Conservation (phyloP, 805 yeast species). For the Suhomyces prunicola region DNA sequence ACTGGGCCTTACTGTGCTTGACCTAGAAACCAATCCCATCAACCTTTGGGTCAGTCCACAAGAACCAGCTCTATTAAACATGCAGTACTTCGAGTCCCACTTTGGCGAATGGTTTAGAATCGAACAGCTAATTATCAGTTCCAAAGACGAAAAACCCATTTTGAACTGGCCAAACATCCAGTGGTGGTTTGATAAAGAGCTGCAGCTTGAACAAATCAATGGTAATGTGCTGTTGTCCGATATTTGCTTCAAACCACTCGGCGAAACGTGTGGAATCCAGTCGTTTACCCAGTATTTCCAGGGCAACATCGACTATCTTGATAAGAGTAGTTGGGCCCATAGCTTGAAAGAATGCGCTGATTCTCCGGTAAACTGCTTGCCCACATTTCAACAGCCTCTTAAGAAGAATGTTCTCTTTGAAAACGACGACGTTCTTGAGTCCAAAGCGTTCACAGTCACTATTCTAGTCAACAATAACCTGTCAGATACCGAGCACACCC, state of each 20-base stretch:
- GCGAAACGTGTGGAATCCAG: slow-evolving; percentile 76
- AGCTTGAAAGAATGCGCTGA: slow-evolving; percentile 59
- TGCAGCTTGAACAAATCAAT: slow-evolving; percentile 35
- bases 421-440: slow-evolving; percentile 48
- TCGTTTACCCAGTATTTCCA: slow-evolving; percentile 86
- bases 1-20: slow-evolving; percentile 8
- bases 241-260: slow-evolving; percentile 81
- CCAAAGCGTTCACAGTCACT: slow-evolving; percentile 77
- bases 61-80: slow-evolving; percentile 67
- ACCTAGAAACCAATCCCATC: slow-evolving; percentile 76
- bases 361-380: slow-evolving; percentile 86
- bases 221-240: slow-evolving; percentile 46
- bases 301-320: slow-evolving; percentile 52
- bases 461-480: slow-evolving; percentile 57
- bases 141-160: slow-evolving; percentile 58
- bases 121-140: slow-evolving; percentile 70
- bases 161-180: slow-evolving; percentile 60
- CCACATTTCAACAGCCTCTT: slow-evolving; percentile 87
- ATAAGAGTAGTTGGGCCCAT: slow-evolving; percentile 53
- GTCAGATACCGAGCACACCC: slow-evolving; percentile 39
- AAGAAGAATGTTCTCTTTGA: slow-evolving; percentile 64
- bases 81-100: slow-evolving; percentile 65
- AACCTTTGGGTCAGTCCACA: slow-evolving; percentile 85
- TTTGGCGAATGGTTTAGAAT: slow-evolving; percentile 93
- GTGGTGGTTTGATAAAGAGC: slow-evolving; percentile 91